Conservation (phyloP, 768 basidiomycete genomes). For the Leccinum uliginosum region DNA sequence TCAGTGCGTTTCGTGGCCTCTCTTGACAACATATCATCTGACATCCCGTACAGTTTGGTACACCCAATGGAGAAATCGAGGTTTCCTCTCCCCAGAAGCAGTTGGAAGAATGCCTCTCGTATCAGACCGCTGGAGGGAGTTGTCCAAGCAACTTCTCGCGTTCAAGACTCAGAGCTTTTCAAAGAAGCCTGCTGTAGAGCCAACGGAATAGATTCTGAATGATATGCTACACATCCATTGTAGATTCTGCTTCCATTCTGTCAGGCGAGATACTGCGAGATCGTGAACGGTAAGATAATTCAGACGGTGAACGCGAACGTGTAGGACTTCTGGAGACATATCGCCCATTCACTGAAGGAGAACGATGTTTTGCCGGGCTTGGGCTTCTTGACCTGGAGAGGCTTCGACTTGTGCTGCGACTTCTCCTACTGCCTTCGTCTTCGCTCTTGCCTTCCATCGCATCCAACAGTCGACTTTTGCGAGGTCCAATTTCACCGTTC, state of each 20-base stretch:
- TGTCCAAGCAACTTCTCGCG: slow-evolving; percentile 57
- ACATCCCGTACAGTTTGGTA: slow-evolving; percentile 61
- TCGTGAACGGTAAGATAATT: slow-evolving; percentile 47
- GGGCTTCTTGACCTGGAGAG: slow-evolving; percentile 24
- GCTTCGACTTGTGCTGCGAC: slow-evolving; percentile 32
- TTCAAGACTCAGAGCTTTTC: slow-evolving; percentile 40
- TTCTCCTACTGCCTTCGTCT: slow-evolving; percentile 38
- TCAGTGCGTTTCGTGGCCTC: slow-evolving; percentile 48
- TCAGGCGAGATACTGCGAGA: slow-evolving; percentile 57
- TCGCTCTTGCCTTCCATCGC: slow-evolving; percentile 78
- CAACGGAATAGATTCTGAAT: slow-evolving; percentile 16
- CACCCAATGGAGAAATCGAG: slow-evolving; percentile 65
- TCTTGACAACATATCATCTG: slow-evolving; percentile 1
- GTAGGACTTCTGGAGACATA: slow-evolving; percentile 68
- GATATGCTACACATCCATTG: slow-evolving; percentile 14
- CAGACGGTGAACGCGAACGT: slow-evolving; percentile 36
- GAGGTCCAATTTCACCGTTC: slow-evolving; percentile 79
- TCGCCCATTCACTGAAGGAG: slow-evolving; percentile 46
- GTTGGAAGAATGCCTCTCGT: slow-evolving; percentile 58
- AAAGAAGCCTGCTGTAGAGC: slow-evolving; percentile 19
- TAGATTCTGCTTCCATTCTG: slow-evolving; percentile 42
- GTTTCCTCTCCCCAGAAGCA: slow-evolving; percentile 63
- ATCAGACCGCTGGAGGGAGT: slow-evolving; percentile 63
- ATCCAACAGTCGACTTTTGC: slow-evolving; percentile 82
- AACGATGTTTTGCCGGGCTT: slow-evolving; percentile 22